Conservation (phyloP, 164 flowering plant species). For the Vitis amurensis region DNA sequence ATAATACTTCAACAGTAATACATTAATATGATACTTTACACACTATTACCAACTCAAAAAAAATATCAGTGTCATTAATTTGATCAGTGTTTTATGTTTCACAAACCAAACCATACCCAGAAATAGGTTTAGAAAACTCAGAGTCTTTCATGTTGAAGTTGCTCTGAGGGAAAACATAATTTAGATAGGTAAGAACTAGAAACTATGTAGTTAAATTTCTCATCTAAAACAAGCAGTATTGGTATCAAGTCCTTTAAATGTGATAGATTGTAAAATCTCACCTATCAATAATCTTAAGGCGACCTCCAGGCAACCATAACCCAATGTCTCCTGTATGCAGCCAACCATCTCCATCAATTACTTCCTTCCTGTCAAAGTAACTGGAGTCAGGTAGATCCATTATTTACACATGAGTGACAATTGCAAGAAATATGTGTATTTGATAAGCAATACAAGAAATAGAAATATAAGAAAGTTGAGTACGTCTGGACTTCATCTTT, state of each 20-base stretch:
- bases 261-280: constrained; percentile 12
- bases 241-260: background rate
- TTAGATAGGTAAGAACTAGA: too few relatives aligned
- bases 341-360: constrained; percentile 87
- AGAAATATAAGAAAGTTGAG: constrained; percentile 1
- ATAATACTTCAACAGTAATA: too few relatives aligned
- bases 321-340: constrained; percentile 97
- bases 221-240: background rate
- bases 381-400: constrained; percentile 1
- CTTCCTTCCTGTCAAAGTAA: constrained; percentile 69
- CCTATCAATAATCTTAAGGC: constrained; percentile 96
- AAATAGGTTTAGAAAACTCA: too few relatives aligned
- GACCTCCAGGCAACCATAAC: constrained; percentile 75
- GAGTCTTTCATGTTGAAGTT: too few relatives aligned
- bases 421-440: too few relatives aligned
- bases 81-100: too few relatives aligned
- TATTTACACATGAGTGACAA: background rate
- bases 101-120: too few relatives aligned
- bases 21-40: too few relatives aligned
- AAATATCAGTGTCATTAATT: too few relatives aligned
- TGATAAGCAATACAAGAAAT: background rate
- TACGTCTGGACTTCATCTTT: constrained; percentile 97
- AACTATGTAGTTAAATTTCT: background rate
- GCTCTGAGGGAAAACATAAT: too few relatives aligned
- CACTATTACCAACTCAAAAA: too few relatives aligned